Base-by-base conservation (phyloP, 306 rosid species). In the Lablab purpureus region DNA sequence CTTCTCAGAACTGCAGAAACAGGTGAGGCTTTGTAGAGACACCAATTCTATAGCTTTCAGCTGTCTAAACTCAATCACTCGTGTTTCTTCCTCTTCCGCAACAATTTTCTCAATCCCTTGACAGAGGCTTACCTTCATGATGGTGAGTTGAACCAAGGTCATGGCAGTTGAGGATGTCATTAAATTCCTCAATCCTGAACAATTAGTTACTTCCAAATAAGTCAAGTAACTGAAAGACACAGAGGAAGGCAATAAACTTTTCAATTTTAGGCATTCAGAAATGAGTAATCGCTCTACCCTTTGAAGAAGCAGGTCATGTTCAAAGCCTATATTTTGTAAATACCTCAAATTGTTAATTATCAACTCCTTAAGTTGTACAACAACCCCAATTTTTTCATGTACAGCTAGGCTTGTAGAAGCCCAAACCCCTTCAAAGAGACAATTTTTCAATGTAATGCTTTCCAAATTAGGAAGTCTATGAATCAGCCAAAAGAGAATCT, bases 381-480 rank as follows among this genome's bases (percentile, higher is more conserved):
- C 73, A 15, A 59, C 58, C 6, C 65, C 73, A 21, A 50, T 40
- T 37, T 73, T 73, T 14, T 37, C 67, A 21, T 64, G 47, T 43
- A 1, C 15, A 43, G 1, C 47, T 5, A 32, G 54, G 54, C 66
- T 60, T 34, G 4, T 59, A 22, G 4, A n/a, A 12, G 49, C 21
- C 37, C 55, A 49, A 7, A 62, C 9, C 46, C 41, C 36, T 22
- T 36, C 4, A 14, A 34, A 34, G 21, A 0, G 4, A 46, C n/a
- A 62, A 0, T 0, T 2, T 4, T 0, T 6, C 74, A 69, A 47
- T 0, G 0, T 2, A n/a, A 72, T 8, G 3, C 2, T 23, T 60
- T 80, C 47, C 8, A 80, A 59, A 50, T 71, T 32, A 7, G 83
- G 82, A 63, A 52, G 50, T 62, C 66, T 60, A 8, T 17, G 46